These are phyloP conservation scores for Heliosperma pusillum DNA, from an alignment of 148 eudicot species.

Conservation along the genomic window DNA sequence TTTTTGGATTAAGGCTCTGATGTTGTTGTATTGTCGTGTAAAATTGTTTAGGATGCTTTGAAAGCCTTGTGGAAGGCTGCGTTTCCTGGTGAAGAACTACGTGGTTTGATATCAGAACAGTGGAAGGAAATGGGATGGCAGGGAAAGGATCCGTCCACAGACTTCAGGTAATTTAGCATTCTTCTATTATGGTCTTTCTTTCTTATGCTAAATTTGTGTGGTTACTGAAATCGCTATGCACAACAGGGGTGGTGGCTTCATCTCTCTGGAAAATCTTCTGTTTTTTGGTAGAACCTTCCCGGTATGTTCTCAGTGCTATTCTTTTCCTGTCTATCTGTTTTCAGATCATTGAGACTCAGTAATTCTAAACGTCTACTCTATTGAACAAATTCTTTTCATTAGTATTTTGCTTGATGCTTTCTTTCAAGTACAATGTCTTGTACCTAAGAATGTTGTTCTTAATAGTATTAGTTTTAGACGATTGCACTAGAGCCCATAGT, in stretches of 20 bases:
- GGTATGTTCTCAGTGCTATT: slow-evolving; percentile 38
- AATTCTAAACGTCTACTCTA: background rate
- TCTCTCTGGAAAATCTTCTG: slow-evolving; percentile 86
- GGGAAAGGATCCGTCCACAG: slow-evolving; percentile 99
- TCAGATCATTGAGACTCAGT: background rate
- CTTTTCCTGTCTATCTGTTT: background rate
- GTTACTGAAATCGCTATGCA: slow-evolving; percentile 16
- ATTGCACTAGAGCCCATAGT: too few species aligned
- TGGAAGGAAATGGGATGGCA: slow-evolving; percentile 99
- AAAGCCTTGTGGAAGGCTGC: slow-evolving; percentile 85
- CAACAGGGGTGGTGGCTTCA: slow-evolving; percentile 93
- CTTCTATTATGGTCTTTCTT: slow-evolving; percentile 1
- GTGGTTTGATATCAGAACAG: slow-evolving; percentile 79
- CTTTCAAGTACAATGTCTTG: background rate
- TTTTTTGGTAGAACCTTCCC: slow-evolving; percentile 80
- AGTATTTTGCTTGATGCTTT: background rate
- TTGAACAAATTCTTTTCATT: background rate
- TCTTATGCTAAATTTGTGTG: slow-evolving; percentile 13
- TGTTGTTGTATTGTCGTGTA: too few species aligned
- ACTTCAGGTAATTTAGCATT: slow-evolving; percentile 57
- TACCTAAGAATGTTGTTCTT: background rate
- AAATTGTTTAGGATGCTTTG: slow-evolving; percentile 60
- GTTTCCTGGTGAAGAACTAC: slow-evolving; percentile 78
- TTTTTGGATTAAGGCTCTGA: too few species aligned
- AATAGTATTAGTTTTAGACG: background rate